A percentile compares a stretch with the other conserved stretches of the same genome.
Conservation (phyloP, 352 stramenopile genomes). For the Phytophthora brassicae region DNA sequence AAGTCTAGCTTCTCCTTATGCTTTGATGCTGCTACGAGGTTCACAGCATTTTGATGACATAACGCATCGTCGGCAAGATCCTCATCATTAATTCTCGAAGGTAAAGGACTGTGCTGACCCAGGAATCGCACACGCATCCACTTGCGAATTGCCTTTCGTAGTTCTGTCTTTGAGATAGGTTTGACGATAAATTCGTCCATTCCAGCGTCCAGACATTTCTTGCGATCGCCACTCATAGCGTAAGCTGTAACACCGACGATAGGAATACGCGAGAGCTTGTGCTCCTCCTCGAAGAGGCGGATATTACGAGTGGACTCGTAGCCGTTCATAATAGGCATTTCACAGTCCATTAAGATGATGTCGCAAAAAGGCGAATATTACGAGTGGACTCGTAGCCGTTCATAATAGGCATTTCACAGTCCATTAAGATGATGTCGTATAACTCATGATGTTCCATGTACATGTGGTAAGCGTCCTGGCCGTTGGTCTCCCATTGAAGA, state of each 20-base stretch:
- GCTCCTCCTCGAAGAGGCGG: constrained; percentile 65
- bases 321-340: constrained; percentile 89
- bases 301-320: constrained; percentile 78
- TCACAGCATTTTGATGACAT: constrained; percentile 44
- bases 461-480: constrained; percentile 62
- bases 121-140: constrained; percentile 82
- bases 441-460: constrained; percentile 77
- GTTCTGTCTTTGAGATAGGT: constrained; percentile 68
- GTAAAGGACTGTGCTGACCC: constrained; percentile 41
- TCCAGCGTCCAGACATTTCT: constrained; percentile 80
- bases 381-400: constrained; percentile 76
- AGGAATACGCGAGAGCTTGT: constrained; percentile 69
- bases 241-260: constrained; percentile 87
- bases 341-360: constrained; percentile 84
- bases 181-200: constrained; percentile 91
- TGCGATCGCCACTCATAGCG: constrained; percentile 80
- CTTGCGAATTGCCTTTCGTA: constrained; percentile 70
- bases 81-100: constrained; percentile 14
- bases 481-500: constrained; percentile 83
- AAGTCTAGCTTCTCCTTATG: constrained; percentile 81
- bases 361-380: constrained; percentile 76
- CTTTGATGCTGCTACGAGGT: constrained; percentile 67
- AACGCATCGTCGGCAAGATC: constrained; percentile 14
- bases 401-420: constrained; percentile 90
- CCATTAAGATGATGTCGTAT: constrained; percentile 84